Evolutionary conservation across 169 alveolate genomes (phyloP).

Genomic region (Cryptosporidium andersoni): DNA sequence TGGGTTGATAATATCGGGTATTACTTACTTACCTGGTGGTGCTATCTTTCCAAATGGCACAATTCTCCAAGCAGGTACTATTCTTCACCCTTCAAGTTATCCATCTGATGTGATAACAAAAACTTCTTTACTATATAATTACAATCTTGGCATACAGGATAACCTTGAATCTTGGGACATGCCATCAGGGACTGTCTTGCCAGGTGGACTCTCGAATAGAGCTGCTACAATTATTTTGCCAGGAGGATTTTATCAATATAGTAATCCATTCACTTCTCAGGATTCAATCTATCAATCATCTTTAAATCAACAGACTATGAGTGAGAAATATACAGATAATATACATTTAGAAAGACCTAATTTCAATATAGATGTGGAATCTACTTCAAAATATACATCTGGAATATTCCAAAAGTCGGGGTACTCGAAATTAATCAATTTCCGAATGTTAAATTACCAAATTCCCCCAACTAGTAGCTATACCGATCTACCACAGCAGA

Average conservation of each 20-base stretch:
- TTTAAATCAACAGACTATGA: background rate
- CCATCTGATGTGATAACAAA: conserved; percentile 55
- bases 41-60: conserved; percentile 70
- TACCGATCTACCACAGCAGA: conserved; percentile 60
- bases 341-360: background rate
- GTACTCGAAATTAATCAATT: conserved; percentile 11
- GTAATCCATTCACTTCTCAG: conserved; percentile 39
- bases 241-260: conserved; percentile 61
- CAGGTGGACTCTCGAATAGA: conserved; percentile 70
- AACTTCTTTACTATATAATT: conserved; percentile 51
- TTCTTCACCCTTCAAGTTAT: conserved; percentile 62
- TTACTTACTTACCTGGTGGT: conserved; percentile 64
- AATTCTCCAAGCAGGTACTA: conserved; percentile 62
- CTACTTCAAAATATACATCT: too few relatives aligned
- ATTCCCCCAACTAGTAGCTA: conserved; percentile 53
- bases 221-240: conserved; percentile 43
- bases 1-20: conserved; percentile 54
- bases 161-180: conserved; percentile 56
- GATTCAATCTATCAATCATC: conserved; percentile 35
- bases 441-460: conserved; percentile 46
- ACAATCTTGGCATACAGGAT: conserved; percentile 61
- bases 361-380: too few relatives aligned
- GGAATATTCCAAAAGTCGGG: background rate
- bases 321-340: background rate
- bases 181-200: conserved; percentile 61